Conservation (phyloP, 768 basidiomycete genomes). For the Suillus subluteus region DNA sequence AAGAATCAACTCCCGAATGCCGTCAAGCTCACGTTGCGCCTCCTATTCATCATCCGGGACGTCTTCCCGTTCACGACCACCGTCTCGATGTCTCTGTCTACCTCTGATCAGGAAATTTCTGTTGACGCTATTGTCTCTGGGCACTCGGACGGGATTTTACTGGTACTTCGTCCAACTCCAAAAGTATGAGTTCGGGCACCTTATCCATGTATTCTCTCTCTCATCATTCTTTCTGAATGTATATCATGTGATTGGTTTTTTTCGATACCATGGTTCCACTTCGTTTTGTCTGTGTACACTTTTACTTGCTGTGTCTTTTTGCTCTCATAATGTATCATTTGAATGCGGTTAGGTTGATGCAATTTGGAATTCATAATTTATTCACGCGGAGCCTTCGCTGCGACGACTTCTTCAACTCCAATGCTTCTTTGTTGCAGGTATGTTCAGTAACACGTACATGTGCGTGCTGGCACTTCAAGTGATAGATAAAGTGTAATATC, state of each 20-base stretch:
- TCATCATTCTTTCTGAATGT: not conserved
- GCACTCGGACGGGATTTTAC: slow-evolving; percentile 83
- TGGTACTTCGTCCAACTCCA: slow-evolving; percentile 64
- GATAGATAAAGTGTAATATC: not conserved
- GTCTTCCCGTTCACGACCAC: slow-evolving; percentile 17
- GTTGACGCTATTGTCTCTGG: slow-evolving; percentile 87
- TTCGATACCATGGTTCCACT: not conserved
- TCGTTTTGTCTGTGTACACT: not conserved
- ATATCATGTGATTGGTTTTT: not conserved
- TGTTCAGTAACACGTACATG: not conserved
- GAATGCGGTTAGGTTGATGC: no score
- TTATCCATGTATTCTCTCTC: not conserved
- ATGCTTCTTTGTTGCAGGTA: not conserved
- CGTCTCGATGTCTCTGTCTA: slow-evolving; percentile 11
- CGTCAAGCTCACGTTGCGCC: slow-evolving; percentile 14
- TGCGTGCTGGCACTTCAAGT: not conserved
- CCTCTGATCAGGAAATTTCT: slow-evolving; percentile 41
- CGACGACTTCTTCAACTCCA: not conserved
- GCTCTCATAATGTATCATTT: not conserved
- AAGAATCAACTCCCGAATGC: slow-evolving; percentile 20
- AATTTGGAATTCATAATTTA: not conserved
- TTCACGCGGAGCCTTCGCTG: slow-evolving; percentile 3
- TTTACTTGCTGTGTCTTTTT: not conserved
- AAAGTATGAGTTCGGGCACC: slow-evolving; percentile 4
- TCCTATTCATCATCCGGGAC: slow-evolving; percentile 8